phyloP scores from a whole-genome alignment of 805 yeast species.

The Wickerhamomyces rabaulensis region DNA sequence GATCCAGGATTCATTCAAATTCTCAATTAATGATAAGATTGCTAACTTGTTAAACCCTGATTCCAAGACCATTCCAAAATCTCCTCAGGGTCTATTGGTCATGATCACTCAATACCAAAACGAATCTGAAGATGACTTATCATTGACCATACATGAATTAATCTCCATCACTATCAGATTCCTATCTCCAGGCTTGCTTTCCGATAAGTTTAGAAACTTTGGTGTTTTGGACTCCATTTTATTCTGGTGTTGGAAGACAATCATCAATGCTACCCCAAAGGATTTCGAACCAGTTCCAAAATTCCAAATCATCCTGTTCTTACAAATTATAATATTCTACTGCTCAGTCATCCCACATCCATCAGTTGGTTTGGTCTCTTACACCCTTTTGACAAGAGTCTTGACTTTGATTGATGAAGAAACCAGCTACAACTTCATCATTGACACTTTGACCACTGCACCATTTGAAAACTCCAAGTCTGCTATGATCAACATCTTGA shows the following conservation, averaged over 20 bases:
- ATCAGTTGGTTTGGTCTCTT: conserved; percentile 36
- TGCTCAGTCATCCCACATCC: conserved; percentile 33
- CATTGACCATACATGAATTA: conserved; percentile 23
- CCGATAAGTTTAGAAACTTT: conserved; percentile 16
- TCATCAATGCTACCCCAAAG: conserved; percentile 19
- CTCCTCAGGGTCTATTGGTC: conserved; percentile 29
- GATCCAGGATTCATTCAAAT: conserved; percentile 30
- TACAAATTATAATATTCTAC: conserved; percentile 36
- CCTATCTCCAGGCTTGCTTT: conserved; percentile 33
- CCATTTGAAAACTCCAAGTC: conserved; percentile 60
- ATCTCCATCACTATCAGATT: conserved; percentile 38
- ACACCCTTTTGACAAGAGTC: conserved; percentile 60
- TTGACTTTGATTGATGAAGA: conserved; percentile 55
- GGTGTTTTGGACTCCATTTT: conserved; percentile 26
- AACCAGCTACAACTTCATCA: conserved; percentile 51
- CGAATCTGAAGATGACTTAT: conserved; percentile 9
- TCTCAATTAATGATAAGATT: conserved; percentile 31
- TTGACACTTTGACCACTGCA: conserved; percentile 60
- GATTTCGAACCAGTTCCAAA: conserved; percentile 25
- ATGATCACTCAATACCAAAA: conserved; percentile 21
- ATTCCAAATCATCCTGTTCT: conserved; percentile 29
- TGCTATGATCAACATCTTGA: conserved; percentile 60
- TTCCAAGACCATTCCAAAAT: conserved; percentile 25
- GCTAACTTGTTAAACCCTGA: conserved; percentile 24
- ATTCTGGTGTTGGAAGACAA: conserved; percentile 34